Evolutionary conservation across 2,329 filamentous ascomycete species (phyloP), one percentile per base, ranked within the genome.

Genomic region (Colletotrichum sublineola): DNA sequence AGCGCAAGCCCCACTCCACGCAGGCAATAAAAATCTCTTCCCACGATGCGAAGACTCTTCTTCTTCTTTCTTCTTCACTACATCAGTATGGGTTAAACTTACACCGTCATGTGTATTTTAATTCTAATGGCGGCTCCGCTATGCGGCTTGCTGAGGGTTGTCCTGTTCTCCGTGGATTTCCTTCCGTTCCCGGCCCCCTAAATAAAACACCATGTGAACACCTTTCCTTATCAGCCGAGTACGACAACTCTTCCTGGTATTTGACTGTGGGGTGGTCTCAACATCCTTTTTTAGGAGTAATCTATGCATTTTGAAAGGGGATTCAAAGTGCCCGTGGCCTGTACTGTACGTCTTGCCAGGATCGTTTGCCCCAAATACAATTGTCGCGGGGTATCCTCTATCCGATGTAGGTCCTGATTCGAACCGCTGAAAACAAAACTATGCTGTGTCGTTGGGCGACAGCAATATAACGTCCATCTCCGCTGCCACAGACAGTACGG

Each of bases 111-210:
- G 82, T 87, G 85, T 84, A 83, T 82, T 80, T 81, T 81, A 81
- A 82, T 81, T 80, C 75, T 77, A 70, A 81, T 78, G 85, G 83
- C 80, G 86, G 85, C 86, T 87, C 85, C 86, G 84, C 86, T 79
- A 80, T 80, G 85, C 84, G 85, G 85, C 85, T 86, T 86, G 85
- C 86, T 87, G 85, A 86, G 85, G 84, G 85, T 83, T 85, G 84
- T 81, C 78, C 80, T 68, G 65, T 67, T 62, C 67, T 79, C 83
- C 78, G 83, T 87, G 84, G 82, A 83, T 86, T 82, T 86, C 81
- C 85, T 83, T 86, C 85, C 86, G 86, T 87, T 87, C 86, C 86
- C 86, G 84, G 86, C 86, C 86, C 80, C 84, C 85, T 76, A 84
- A 72, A 87, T 76, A 73, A 82, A 84, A 78, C 61, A 12, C 75